phyloP scores from a whole-genome alignment of 495 filamentous ascomycete species.

The Podospora pseudopauciseta region DNA sequence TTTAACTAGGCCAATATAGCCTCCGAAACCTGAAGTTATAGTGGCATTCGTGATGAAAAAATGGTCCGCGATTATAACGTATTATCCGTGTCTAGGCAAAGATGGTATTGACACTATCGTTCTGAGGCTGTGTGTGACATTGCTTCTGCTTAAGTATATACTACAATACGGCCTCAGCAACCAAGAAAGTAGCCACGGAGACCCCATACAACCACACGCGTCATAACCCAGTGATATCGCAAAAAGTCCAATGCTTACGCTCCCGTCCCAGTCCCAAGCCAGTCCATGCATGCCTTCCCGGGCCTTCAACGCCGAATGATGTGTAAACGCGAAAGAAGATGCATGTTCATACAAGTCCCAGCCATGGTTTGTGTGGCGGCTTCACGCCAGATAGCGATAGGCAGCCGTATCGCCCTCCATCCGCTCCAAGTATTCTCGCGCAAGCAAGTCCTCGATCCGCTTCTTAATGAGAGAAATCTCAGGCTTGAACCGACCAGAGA shows the following conservation, averaged over 20 bases:
- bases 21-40: no score
- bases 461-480: slow-evolving; percentile 90
- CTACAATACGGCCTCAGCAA: not conserved
- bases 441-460: slow-evolving; percentile 88
- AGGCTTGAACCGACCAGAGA: slow-evolving; percentile 77
- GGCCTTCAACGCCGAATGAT: not conserved
- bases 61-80: no score
- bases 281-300: not conserved
- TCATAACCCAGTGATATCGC: not conserved
- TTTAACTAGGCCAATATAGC: no score
- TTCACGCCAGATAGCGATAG: slow-evolving; percentile 69
- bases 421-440: slow-evolving; percentile 90
- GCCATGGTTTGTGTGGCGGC: not conserved
- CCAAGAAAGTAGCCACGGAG: not conserved
- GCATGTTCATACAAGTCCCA: not conserved
- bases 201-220: not conserved
- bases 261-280: not conserved
- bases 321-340: not conserved
- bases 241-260: not conserved
- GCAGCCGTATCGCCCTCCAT: slow-evolving; percentile 66
- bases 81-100: no score
- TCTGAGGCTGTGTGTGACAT: not conserved
- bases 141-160: not conserved
- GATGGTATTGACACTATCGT: no score
- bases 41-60: no score